Percentiles rank a stretch among this genome's conserved stretches.
phyloP scores from a whole-genome alignment of 2,329 filamentous ascomycete genomes.

The Chlorencoelia australis region DNA sequence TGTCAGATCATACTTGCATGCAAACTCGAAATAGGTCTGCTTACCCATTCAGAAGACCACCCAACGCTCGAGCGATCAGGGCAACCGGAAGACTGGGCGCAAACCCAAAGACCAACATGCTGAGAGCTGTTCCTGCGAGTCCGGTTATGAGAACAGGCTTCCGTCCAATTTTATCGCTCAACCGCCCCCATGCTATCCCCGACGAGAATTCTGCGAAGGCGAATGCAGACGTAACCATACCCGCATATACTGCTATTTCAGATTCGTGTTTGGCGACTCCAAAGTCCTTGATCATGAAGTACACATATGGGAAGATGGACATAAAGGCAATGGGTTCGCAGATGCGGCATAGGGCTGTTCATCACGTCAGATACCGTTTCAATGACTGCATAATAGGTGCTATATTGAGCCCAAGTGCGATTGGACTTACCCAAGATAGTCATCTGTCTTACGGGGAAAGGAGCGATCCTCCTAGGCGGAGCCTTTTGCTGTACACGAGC shows the following conservation, averaged over 20 bases:
- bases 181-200: constrained; percentile 81
- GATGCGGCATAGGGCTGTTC: constrained; percentile 76
- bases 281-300: constrained; percentile 94
- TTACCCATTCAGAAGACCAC: constrained; percentile 86
- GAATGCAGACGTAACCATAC: constrained; percentile 93
- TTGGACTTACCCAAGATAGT: constrained; percentile 39
- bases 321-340: constrained; percentile 99
- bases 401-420: too few relatives aligned
- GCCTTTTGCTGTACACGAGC: constrained; percentile 14
- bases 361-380: not conserved
- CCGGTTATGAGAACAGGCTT: constrained; percentile 88
- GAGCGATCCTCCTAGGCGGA: constrained; percentile 28
- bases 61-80: constrained; percentile 76
- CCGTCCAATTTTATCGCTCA: constrained; percentile 85
- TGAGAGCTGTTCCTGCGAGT: constrained; percentile 82
- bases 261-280: constrained; percentile 67
- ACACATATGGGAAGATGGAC: constrained; percentile 98
- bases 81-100: constrained; percentile 73
- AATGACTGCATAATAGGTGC: too few relatives aligned
- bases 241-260: constrained; percentile 83
- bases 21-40: constrained; percentile 24
- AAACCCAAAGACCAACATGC: constrained; percentile 89
- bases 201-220: constrained; percentile 93
- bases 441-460: constrained; percentile 37
- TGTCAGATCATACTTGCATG: constrained; percentile 11